phyloP scores from a whole-genome alignment of 441 rosid species.

The Populus hybrid region DNA sequence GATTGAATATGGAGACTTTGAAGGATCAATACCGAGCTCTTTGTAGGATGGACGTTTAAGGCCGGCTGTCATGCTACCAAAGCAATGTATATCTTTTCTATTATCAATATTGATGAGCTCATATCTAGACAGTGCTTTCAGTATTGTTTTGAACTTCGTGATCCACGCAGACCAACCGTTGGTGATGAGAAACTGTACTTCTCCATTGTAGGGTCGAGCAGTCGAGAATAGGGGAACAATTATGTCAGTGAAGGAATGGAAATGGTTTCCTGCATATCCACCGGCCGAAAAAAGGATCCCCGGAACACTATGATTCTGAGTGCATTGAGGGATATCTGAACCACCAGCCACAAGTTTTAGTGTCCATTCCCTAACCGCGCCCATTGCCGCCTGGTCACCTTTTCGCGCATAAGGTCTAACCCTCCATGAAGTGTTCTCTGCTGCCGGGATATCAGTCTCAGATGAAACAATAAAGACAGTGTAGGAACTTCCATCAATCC shows the following conservation, averaged over 20 bases:
- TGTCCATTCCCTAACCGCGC: constrained; percentile 54
- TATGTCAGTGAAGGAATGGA: constrained; percentile 75
- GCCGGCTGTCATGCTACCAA: constrained; percentile 48
- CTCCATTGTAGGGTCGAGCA: constrained; percentile 49
- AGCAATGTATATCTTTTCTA: constrained; percentile 50
- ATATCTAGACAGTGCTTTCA: constrained; percentile 50
- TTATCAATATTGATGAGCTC: constrained; percentile 52
- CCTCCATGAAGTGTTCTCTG: constrained; percentile 27
- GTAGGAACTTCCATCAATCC: constrained; percentile 41
- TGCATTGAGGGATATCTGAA: constrained; percentile 32
- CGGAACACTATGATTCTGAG: constrained; percentile 42
- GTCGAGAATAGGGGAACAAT: constrained; percentile 62
- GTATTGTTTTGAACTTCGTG: constrained; percentile 39
- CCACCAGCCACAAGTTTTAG: constrained; percentile 30
- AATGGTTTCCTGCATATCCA: constrained; percentile 74
- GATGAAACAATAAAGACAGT: constrained; percentile 33
- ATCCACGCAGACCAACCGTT: constrained; percentile 38
- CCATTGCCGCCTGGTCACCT: constrained; percentile 47
- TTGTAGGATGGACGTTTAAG: constrained; percentile 44
- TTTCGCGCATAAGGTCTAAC: constrained; percentile 55
- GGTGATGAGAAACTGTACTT: constrained; percentile 63
- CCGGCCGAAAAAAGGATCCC: constrained; percentile 71
- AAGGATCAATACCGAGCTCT: constrained; percentile 60
- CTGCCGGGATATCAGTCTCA: constrained; percentile 7
- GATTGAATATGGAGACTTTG: constrained; percentile 45